Percentiles rank a stretch among this genome's conserved stretches.
phyloP scores from a whole-genome alignment of 495 filamentous ascomycete species.

The Tirmania nivea region DNA sequence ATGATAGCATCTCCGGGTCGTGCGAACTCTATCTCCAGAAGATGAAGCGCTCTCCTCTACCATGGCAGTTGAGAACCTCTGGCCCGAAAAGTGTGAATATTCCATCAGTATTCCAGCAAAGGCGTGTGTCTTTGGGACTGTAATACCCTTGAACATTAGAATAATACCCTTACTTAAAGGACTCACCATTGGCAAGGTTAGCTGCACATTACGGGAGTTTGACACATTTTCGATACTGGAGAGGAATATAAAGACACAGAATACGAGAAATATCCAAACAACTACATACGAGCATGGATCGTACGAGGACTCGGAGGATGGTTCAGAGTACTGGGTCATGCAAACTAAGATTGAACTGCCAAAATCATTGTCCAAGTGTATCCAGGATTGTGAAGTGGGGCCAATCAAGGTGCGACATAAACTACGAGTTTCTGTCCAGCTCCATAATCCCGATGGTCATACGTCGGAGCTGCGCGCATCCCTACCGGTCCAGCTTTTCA shows the following conservation, averaged over 20 bases:
- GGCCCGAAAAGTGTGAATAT: conserved; percentile 89
- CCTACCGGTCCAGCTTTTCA: conserved; percentile 71
- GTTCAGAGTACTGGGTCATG: conserved; percentile 45
- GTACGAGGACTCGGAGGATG: conserved; percentile 44
- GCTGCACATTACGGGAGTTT: conserved; percentile 51
- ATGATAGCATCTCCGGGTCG: conserved; percentile 46
- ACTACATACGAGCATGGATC: conserved; percentile 41
- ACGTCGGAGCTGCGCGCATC: conserved; percentile 76
- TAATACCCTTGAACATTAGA: conserved; percentile 54
- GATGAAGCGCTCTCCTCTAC: conserved; percentile 66
- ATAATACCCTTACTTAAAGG: conserved; percentile 75
- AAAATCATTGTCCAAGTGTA: conserved; percentile 49
- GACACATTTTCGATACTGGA: conserved; percentile 43
- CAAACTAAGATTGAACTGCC: conserved; percentile 48
- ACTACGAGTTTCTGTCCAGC: conserved; percentile 59
- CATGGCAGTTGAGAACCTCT: conserved; percentile 86
- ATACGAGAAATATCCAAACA: conserved; percentile 36
- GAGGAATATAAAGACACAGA: conserved; percentile 32
- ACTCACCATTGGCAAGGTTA: conserved; percentile 53
- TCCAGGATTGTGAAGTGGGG: conserved; percentile 65
- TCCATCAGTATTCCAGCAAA: conserved; percentile 73
- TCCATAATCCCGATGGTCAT: conserved; percentile 87
- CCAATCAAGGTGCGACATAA: conserved; percentile 78
- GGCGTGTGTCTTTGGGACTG: conserved; percentile 74
- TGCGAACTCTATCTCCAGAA: conserved; percentile 62